phyloP scores from a whole-genome alignment of 2,329 filamentous ascomycete genomes.

The Tolypocladium ophioglossoides region DNA sequence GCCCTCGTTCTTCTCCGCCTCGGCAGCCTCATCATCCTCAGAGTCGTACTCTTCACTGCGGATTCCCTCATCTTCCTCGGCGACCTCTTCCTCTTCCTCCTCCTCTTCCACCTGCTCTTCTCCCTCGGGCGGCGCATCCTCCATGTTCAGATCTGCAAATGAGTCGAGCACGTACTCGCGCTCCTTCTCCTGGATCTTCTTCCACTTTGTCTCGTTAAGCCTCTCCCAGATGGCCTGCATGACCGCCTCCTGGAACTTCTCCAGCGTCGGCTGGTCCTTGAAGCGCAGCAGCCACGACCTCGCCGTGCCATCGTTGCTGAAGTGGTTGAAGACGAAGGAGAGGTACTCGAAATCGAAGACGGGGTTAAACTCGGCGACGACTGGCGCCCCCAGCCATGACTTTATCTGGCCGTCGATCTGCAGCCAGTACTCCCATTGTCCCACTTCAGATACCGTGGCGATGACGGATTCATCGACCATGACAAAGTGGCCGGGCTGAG shows the following conservation, averaged over 20 bases:
- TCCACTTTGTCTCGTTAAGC: slow-evolving; percentile 88
- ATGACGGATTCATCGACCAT: slow-evolving; percentile 65
- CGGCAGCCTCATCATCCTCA: slow-evolving; percentile 60
- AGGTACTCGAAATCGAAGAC: slow-evolving; percentile 98
- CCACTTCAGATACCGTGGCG: slow-evolving; percentile 75
- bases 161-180: slow-evolving; percentile 91
- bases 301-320: slow-evolving; percentile 74
- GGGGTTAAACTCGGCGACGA: slow-evolving; percentile 87
- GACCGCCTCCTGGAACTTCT: slow-evolving; percentile 83
- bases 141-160: slow-evolving; percentile 89
- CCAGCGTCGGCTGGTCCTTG: slow-evolving; percentile 68
- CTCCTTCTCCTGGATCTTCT: slow-evolving; percentile 83
- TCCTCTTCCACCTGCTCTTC: slow-evolving; percentile 44
- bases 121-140: slow-evolving; percentile 52
- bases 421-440: slow-evolving; percentile 92
- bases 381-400: slow-evolving; percentile 77
- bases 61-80: slow-evolving; percentile 54
- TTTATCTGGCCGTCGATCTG: slow-evolving; percentile 67
- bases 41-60: slow-evolving; percentile 58
- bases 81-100: slow-evolving; percentile 42
- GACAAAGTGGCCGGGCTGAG: slow-evolving; percentile 75
- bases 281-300: slow-evolving; percentile 95
- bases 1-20: slow-evolving; percentile 63
- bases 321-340: slow-evolving; percentile 99
- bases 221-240: slow-evolving; percentile 98